A percentile compares a stretch with the other conserved stretches of the same genome.
Conservation (phyloP, 306 rosid species). For the Acacia confusa region DNA sequence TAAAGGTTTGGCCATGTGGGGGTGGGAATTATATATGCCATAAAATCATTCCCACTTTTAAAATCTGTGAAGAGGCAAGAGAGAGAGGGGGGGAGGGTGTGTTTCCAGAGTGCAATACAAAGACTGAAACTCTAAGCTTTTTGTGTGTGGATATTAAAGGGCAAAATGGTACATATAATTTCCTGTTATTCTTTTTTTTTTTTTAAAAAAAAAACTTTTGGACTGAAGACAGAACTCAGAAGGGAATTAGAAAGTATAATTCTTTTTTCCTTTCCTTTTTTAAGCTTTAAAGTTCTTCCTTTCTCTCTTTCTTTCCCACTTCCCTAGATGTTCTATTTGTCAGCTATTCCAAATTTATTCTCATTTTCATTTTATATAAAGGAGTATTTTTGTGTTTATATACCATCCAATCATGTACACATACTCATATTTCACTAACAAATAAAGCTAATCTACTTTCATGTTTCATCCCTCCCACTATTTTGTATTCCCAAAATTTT, state of each 20-base stretch:
- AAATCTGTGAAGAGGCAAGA: background rate
- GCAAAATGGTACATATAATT: conserved; percentile 57
- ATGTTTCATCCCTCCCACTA: conserved; percentile 20
- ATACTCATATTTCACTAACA: background rate
- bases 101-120: conserved; percentile 94
- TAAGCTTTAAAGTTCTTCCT: conserved; percentile 41
- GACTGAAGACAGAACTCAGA: conserved; percentile 53
- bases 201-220: conserved; percentile 49
- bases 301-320: conserved; percentile 68
- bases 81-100: conserved; percentile 29
- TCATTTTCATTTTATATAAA: background rate
- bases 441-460: conserved; percentile 30
- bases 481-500: background rate
- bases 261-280: conserved; percentile 45
- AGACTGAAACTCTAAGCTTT: conserved; percentile 80
- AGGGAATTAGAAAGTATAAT: conserved; percentile 62
- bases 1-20: conserved; percentile 56
- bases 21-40: conserved; percentile 46
- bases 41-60: conserved; percentile 48
- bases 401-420: background rate
- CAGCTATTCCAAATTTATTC: conserved; percentile 29
- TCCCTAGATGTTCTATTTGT: conserved; percentile 82
- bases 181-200: conserved; percentile 52
- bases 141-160: conserved; percentile 50
- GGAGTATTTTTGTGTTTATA: background rate